phyloP scores from a whole-genome alignment of 805 yeast species.

The Debaryomyces maramus region DNA sequence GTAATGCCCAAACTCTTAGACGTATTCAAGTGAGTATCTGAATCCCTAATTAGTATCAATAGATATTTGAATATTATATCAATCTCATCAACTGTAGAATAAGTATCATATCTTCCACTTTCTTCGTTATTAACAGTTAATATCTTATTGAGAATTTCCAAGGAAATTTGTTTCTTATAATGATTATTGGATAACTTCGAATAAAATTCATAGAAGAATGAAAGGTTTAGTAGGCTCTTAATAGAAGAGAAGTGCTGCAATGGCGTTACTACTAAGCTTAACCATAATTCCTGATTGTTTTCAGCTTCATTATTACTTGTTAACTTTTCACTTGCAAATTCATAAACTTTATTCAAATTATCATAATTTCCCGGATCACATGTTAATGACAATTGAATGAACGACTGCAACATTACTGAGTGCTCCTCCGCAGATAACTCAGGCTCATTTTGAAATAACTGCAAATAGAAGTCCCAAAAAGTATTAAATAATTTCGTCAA shows the following conservation, averaged over 20 bases:
- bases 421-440: slow-evolving; percentile 68
- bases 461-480: slow-evolving; percentile 65
- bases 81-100: slow-evolving; percentile 46
- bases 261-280: slow-evolving; percentile 50
- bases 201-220: slow-evolving; percentile 53
- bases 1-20: slow-evolving; percentile 42
- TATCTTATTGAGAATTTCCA: slow-evolving; percentile 60
- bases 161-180: slow-evolving; percentile 58
- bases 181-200: slow-evolving; percentile 49
- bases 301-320: slow-evolving; percentile 22
- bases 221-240: slow-evolving; percentile 43
- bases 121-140: slow-evolving; percentile 30
- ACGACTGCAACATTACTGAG: slow-evolving; percentile 62
- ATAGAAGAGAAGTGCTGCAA: slow-evolving; percentile 43
- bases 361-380: slow-evolving; percentile 64
- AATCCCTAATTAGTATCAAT: slow-evolving; percentile 49
- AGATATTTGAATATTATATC: slow-evolving; percentile 61
- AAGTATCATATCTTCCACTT: slow-evolving; percentile 32
- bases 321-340: slow-evolving; percentile 50
- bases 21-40: slow-evolving; percentile 29
- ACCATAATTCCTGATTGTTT: slow-evolving; percentile 34
- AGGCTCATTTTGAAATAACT: slow-evolving; percentile 56
- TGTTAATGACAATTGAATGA: slow-evolving; percentile 60
- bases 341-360: slow-evolving; percentile 61
- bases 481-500: slow-evolving; percentile 48